These are phyloP conservation scores for Colletotrichum sp. DNA, from an alignment of 2,329 filamentous ascomycete species.

Conservation along the genomic window DNA sequence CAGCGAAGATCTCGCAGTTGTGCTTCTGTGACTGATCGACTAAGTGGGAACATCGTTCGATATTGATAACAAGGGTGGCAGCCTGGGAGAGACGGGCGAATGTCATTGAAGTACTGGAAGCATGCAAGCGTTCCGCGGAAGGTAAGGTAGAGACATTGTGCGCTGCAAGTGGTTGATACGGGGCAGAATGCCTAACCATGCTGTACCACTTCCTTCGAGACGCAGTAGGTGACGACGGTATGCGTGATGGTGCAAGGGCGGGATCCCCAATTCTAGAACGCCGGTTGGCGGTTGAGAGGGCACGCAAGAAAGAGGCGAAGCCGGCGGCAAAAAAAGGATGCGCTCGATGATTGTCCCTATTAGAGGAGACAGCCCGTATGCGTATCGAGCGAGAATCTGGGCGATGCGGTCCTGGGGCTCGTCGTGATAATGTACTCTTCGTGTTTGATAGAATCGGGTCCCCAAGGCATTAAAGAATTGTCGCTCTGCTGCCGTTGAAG, in stretches of 20 bases:
- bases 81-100: not conserved
- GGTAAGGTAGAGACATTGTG: not conserved
- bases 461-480: not conserved
- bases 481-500: not conserved
- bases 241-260: not conserved
- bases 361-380: not conserved
- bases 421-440: not conserved
- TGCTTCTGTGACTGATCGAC: not conserved
- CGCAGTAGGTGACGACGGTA: not conserved
- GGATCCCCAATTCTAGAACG: slow-evolving; percentile 12
- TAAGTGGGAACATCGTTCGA: not conserved
- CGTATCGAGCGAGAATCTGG: not conserved
- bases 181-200: not conserved
- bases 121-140: slow-evolving; percentile 2
- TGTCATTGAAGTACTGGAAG: not conserved
- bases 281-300: not conserved
- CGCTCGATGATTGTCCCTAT: not conserved
- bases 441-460: not conserved
- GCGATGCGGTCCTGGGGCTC: not conserved
- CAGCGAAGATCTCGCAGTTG: slow-evolving; percentile 1
- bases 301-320: slow-evolving; percentile 3
- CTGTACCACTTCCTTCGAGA: not conserved
- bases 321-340: slow-evolving; percentile 10
- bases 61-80: not conserved
- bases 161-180: not conserved